Evolutionary conservation across 2,329 filamentous ascomycete genomes (phyloP).

Genomic region (Penicillium sp.): DNA sequence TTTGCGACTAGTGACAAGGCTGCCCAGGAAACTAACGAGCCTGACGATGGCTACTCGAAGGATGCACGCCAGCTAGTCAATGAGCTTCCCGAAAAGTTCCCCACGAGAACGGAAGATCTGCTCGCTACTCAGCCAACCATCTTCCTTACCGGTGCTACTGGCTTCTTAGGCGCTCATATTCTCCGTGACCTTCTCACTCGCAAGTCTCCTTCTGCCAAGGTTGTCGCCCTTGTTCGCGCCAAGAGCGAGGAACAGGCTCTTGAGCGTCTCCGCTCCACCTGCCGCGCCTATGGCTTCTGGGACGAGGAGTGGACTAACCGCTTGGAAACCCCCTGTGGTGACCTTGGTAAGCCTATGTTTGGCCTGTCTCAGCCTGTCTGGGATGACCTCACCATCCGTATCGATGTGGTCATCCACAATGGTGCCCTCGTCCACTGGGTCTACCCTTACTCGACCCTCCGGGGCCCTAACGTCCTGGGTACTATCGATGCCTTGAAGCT

Average conservation of each 20-base stretch:
- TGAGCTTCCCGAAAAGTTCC: constrained; percentile 56
- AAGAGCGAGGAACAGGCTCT: constrained; percentile 66
- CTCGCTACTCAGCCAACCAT: constrained; percentile 60
- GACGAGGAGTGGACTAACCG: constrained; percentile 65
- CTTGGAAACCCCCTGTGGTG: constrained; percentile 73
- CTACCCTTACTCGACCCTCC: constrained; percentile 73
- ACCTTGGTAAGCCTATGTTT: constrained; percentile 73
- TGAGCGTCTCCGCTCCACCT: constrained; percentile 69
- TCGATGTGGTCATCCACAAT: constrained; percentile 81
- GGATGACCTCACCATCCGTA: constrained; percentile 67
- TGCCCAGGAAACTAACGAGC: constrained; percentile 46
- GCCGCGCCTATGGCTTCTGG: constrained; percentile 82
- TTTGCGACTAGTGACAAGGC: constrained; percentile 52
- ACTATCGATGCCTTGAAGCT: constrained; percentile 78
- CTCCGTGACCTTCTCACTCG: constrained; percentile 75
- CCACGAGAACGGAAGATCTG: constrained; percentile 42
- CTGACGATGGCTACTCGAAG: constrained; percentile 57
- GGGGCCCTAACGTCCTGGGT: constrained; percentile 76
- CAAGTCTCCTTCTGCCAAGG: constrained; percentile 59
- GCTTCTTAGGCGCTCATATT: constrained; percentile 84
- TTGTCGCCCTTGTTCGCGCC: constrained; percentile 78
- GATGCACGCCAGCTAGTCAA: constrained; percentile 56
- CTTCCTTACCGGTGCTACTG: constrained; percentile 87
- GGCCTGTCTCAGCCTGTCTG: constrained; percentile 72
- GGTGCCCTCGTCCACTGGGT: constrained; percentile 83